Evolutionary conservation across 768 basidiomycete genomes (phyloP), one percentile per base, ranked within the genome.

Genomic region (Tylopilus plumbeoviolaceoides): DNA sequence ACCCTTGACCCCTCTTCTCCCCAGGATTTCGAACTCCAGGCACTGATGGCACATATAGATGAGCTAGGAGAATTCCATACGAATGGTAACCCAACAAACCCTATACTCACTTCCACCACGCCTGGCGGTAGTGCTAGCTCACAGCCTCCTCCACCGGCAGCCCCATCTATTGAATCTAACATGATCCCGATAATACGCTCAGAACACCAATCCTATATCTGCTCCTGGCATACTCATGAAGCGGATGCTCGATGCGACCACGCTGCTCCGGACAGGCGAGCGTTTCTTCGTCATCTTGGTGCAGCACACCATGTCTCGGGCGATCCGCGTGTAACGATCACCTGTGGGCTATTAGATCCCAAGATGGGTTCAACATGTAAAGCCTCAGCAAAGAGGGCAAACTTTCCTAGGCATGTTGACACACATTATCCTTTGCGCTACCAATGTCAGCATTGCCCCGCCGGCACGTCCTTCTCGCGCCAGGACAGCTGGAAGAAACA

Each of bases 391-490:
- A 61, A 52, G 10, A 39, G 67, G 23, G 53, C 47, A 25, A 57
- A 25, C 21, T 39, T 63, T 11, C 23, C 64, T 23, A 44, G 64
- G 1, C 67, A 66, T 14, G 45, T 47, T 0, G 59, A 60, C 7
- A 59, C 33, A 1, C 64, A 68, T 35, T 61, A 61, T 17, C 46
- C n/a, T 1, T 5, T 48, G 12, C 64, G 61, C 25, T 47, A 48
- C 42, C 11, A 27, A 4, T 66, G 66, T 38, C 43, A 21, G 7
- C 5, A 48, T 12, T 66, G 66, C 44, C 30, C n/a, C 1, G 1
- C 7, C 10, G 52, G 18, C 1, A 63, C 42, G 21, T 39, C 52
- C 9, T 66, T 66, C 47, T 66, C 64, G 10, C 66, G 64, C 4
- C 21, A 38, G 42, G 64, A 69, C 36, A 66, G 28, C 47, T 41